Evolutionary conservation across 306 rosid genomes (phyloP).

Genomic region (Adenanthera pavonina): DNA sequence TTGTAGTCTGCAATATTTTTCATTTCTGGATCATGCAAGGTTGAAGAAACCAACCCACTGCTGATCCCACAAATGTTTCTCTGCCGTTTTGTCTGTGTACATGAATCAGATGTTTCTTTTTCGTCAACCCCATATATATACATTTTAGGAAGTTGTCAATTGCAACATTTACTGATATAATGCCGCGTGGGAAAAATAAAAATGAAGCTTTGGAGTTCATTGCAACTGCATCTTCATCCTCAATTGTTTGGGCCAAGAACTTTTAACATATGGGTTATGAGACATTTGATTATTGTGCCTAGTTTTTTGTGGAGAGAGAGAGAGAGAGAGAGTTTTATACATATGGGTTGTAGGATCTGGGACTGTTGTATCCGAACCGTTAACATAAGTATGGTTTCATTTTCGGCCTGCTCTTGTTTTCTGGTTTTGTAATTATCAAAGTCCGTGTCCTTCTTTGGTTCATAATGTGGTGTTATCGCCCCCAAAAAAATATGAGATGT

Average conservation of each 20-base stretch:
- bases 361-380: not conserved
- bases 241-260: conserved; percentile 7
- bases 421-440: not conserved
- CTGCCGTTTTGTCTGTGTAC: not conserved
- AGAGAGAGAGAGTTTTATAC: not conserved
- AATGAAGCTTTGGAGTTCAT: not conserved
- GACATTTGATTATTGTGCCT: not conserved
- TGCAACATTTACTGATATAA: not conserved
- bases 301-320: too few species aligned
- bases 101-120: not conserved
- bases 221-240: not conserved
- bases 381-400: not conserved
- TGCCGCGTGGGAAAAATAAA: not conserved
- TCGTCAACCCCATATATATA: not conserved
- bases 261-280: not conserved
- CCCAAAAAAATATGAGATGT: too few species aligned
- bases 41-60: not conserved
- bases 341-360: not conserved
- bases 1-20: not conserved
- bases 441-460: not conserved
- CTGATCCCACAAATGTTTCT: not conserved
- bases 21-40: not conserved
- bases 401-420: not conserved
- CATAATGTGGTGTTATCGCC: not conserved
- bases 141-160: not conserved